These are phyloP conservation scores for Chlamydomonas sp. DNA, from an alignment of 139 green algal species.

Conservation along the genomic window DNA sequence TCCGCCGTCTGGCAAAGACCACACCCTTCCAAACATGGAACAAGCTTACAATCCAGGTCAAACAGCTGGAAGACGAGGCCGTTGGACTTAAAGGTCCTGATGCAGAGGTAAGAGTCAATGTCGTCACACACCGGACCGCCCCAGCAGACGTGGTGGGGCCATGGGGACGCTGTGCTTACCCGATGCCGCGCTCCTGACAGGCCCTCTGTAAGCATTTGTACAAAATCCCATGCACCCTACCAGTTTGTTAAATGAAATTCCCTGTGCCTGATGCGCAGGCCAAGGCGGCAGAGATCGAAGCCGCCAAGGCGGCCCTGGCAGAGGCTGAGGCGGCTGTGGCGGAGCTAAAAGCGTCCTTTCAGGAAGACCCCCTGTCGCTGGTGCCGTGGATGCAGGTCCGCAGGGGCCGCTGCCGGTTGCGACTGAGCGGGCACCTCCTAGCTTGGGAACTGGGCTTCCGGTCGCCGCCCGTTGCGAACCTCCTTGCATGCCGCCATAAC, in stretches of 20 bases:
- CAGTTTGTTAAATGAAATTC: no score
- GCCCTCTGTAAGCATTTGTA: no score
- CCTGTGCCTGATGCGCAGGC: background rate
- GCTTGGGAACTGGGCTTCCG: background rate
- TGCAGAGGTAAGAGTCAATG: conserved; percentile 29
- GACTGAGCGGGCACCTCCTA: background rate
- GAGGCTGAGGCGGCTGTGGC: conserved; percentile 46
- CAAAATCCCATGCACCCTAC: no score
- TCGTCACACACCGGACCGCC: no score
- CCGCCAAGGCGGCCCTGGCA: conserved; percentile 27
- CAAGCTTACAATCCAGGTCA: conserved; percentile 40
- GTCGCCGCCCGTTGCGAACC: no score
- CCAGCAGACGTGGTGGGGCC: conserved; percentile 1
- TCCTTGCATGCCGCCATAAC: no score
- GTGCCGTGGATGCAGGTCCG: conserved; percentile 60
- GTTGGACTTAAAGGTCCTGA: conserved; percentile 23
- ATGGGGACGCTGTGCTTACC: background rate
- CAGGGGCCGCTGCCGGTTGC: background rate
- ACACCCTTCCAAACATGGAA: conserved; percentile 48
- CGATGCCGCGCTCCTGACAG: no score
- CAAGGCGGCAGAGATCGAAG: conserved; percentile 42
- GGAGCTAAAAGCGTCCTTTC: conserved; percentile 60
- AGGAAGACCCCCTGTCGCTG: conserved; percentile 57
- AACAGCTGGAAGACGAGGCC: conserved; percentile 48
- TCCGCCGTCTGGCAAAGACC: conserved; percentile 41